Base-by-base conservation (phyloP, 2,329 filamentous ascomycete genomes). In the Colletotrichum sp. region DNA sequence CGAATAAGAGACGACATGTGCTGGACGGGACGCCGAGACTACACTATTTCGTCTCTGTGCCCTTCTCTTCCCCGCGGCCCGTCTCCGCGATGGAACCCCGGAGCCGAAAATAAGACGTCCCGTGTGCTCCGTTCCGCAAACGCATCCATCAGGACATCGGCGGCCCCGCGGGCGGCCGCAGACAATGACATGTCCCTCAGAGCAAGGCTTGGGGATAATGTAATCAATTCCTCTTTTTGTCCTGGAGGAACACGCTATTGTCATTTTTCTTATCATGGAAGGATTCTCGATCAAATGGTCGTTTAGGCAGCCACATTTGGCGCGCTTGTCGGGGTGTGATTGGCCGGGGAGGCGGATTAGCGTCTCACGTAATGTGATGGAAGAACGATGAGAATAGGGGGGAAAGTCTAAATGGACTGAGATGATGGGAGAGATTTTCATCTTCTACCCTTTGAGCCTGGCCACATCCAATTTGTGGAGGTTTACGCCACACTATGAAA, bases 1-100 rank as follows among this genome's bases (percentile, higher is more conserved):
- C 64, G 73, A 65, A 72, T 64, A 68, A 75, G 70, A 75, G 64
- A 75, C 57, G 73, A 64, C 64, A 68, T 65, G 64, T 68, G 55
- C 63, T 28, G 10, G 48, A 32, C 44, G 34, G 57, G 66, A 63
- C 57, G 57, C 55, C 57, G 67, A 63, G 66, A 67, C 39, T 15
- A 18, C 26, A 28, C 60, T 22, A 39, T 10, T 7, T 22, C 28
- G 28, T 30, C 26, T 32, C 10, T 5, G 15, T 28, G 13, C 22
- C 22, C n/a, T 26, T 7, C 52, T 10, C 18, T 10, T 44, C 2
- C 39, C 39, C 39, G 39, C 39, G 39, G 39, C 39, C 39, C 39
- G 39, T 2, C 9, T 44, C 39, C 39, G 39, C 18, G 39, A 44
- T 44, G 39, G 39, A 57, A 22, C 16, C 59, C 59, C 59, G 59